Evolutionary conservation across 331 rosid species (phyloP).

Genomic region (Quercus phellos): DNA sequence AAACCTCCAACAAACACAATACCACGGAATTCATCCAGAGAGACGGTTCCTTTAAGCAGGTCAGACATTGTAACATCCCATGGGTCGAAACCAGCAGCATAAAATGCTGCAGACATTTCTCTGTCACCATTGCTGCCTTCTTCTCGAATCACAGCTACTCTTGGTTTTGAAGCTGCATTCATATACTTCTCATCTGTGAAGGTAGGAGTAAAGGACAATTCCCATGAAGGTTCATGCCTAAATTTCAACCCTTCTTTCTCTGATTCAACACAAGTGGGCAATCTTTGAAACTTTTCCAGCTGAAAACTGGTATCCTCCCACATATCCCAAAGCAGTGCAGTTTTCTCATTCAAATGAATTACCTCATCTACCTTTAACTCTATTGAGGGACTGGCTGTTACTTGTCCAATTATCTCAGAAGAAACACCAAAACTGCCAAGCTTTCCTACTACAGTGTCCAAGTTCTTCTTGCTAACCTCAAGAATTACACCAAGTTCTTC

Average conservation of each 20-base stretch:
- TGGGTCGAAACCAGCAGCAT: slow-evolving; percentile 72
- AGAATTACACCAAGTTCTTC: slow-evolving; percentile 88
- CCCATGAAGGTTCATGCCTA: slow-evolving; percentile 70
- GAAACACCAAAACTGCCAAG: slow-evolving; percentile 44
- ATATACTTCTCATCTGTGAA: slow-evolving; percentile 55
- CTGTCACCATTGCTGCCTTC: slow-evolving; percentile 94
- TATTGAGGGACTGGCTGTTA: slow-evolving; percentile 44
- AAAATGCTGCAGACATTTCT: slow-evolving; percentile 88
- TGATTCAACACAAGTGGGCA: slow-evolving; percentile 69
- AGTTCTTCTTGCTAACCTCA: slow-evolving; percentile 65
- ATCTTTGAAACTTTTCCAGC: slow-evolving; percentile 66
- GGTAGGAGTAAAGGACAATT: slow-evolving; percentile 61
- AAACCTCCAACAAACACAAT: slow-evolving; percentile 85
- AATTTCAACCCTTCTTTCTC: slow-evolving; percentile 75
- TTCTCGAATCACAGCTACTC: slow-evolving; percentile 84
- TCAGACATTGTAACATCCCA: slow-evolving; percentile 88
- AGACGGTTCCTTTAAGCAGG: slow-evolving; percentile 56
- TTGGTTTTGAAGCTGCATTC: slow-evolving; percentile 54
- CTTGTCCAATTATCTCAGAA: slow-evolving; percentile 60
- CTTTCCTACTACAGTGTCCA: slow-evolving; percentile 41
- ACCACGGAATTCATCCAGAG: slow-evolving; percentile 59
- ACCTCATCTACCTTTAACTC: slow-evolving; percentile 60
- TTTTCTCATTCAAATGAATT: slow-evolving; percentile 48
- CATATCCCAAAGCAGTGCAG: slow-evolving; percentile 60
- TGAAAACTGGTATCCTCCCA: slow-evolving; percentile 90